These are phyloP conservation scores for Firmiana major DNA, from an alignment of 345 rosid species.

Conservation along the genomic window DNA sequence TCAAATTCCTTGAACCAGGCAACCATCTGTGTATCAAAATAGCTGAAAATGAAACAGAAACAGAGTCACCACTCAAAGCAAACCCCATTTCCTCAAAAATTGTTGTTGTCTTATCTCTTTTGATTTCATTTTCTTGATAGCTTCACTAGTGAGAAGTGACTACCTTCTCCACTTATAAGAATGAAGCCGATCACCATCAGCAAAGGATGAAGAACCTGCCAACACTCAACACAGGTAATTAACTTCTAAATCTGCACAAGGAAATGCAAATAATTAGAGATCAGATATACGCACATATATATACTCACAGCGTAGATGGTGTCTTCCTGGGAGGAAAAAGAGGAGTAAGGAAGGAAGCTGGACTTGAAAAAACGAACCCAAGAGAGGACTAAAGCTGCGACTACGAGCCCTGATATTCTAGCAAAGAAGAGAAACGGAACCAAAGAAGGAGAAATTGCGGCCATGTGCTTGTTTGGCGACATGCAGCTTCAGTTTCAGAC, in stretches of 20 bases:
- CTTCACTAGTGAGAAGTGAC: neutral
- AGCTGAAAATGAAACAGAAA: conserved; percentile 38
- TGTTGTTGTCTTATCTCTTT: neutral
- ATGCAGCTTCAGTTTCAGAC: conserved; percentile 2
- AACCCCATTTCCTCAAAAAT: neutral
- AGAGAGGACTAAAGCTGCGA: conserved; percentile 54
- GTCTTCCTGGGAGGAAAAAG: conserved; percentile 47
- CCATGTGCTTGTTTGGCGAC: conserved; percentile 18
- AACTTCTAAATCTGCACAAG: neutral
- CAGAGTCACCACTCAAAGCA: neutral
- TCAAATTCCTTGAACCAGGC: conserved; percentile 77
- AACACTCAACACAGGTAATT: neutral
- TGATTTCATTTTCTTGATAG: neutral
- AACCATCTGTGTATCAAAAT: conserved; percentile 87
- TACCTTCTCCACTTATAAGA: conserved; percentile 93
- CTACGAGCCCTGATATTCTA: conserved; percentile 53
- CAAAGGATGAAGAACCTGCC: conserved; percentile 76
- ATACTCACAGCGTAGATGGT: conserved; percentile 56
- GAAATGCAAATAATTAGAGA: neutral
- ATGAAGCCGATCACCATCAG: conserved; percentile 96
- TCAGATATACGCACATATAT: neutral
- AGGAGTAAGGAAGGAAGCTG: conserved; percentile 50
- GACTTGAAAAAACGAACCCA: conserved; percentile 70
- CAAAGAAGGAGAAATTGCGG: conserved; percentile 23
- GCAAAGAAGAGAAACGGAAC: conserved; percentile 55